Evolutionary conservation across 495 filamentous ascomycete species (phyloP).

Genomic region (Antarctomyces pellizariae): DNA sequence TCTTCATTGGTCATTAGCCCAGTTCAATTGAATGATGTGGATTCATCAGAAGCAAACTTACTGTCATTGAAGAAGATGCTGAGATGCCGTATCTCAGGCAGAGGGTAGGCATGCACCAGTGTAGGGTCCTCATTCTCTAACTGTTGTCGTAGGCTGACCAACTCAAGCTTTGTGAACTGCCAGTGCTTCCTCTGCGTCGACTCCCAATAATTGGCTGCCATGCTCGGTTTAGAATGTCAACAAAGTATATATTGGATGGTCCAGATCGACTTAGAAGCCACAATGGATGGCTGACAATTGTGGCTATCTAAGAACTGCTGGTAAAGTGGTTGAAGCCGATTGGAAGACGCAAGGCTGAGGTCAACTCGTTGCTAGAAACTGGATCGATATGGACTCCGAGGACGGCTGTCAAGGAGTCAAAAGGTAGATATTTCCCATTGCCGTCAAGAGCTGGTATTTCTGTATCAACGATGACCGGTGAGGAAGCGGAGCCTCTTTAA

Average conservation of each 20-base stretch:
- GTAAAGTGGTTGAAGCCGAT: too few relatives aligned
- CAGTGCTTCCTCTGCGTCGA: slow-evolving; percentile 78
- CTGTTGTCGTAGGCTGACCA: slow-evolving; percentile 45
- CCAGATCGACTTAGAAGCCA: slow-evolving; percentile 1
- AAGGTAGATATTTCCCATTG: too few relatives aligned
- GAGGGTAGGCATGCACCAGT: slow-evolving; percentile 50
- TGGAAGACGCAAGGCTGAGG: too few relatives aligned
- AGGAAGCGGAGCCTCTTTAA: too few relatives aligned
- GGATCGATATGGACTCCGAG: too few relatives aligned
- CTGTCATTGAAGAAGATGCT: slow-evolving; percentile 86
- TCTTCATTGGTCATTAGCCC: slow-evolving; percentile 27
- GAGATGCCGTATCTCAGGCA: slow-evolving; percentile 60
- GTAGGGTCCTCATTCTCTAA: slow-evolving; percentile 49
- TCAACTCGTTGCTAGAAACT: too few relatives aligned
- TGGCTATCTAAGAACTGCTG: too few relatives aligned
- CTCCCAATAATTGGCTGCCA: slow-evolving; percentile 96
- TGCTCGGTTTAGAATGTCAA: too few relatives aligned
- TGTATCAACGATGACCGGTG: too few relatives aligned
- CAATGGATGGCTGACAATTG: neutral
- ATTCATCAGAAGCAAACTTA: slow-evolving; percentile 18
- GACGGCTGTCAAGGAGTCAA: too few relatives aligned
- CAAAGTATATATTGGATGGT: slow-evolving; percentile 1
- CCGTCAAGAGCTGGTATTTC: too few relatives aligned
- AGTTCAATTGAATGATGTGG: too few relatives aligned
- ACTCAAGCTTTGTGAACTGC: slow-evolving; percentile 63